These are phyloP conservation scores for Nematocida homosporus DNA, from an alignment of 371 early-diverging fungal species.

Conservation along the genomic window DNA sequence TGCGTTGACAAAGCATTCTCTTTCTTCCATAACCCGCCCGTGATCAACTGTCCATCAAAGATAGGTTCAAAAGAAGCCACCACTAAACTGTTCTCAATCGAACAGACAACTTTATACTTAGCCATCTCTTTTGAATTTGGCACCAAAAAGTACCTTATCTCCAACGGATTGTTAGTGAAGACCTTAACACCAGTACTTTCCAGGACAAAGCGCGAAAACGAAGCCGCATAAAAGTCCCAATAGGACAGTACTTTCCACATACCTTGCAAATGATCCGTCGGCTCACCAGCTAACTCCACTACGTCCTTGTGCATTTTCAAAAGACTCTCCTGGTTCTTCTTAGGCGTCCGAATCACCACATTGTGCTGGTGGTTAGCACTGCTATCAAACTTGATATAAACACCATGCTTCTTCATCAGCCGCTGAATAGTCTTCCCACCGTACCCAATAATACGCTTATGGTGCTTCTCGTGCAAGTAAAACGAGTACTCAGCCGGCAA, in stretches of 20 bases:
- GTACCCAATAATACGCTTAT: conserved; percentile 84
- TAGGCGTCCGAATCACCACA: conserved; percentile 65
- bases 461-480: conserved; percentile 77
- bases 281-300: conserved; percentile 53
- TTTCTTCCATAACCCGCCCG: conserved; percentile 14
- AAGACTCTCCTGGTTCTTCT: conserved; percentile 59
- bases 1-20: background rate
- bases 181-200: conserved; percentile 11
- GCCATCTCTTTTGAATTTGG: background rate
- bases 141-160: conserved; percentile 29
- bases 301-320: conserved; percentile 61
- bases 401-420: conserved; percentile 86
- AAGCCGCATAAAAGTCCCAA: conserved; percentile 54
- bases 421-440: conserved; percentile 85
- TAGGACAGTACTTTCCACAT: conserved; percentile 36
- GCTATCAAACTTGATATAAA: conserved; percentile 78
- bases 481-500: conserved; percentile 68
- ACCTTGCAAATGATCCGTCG: background rate
- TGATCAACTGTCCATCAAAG: background rate
- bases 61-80: conserved; percentile 4
- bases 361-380: conserved; percentile 44
- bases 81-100: conserved; percentile 1
- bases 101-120: background rate
- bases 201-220: conserved; percentile 20
- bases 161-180: conserved; percentile 19